Base-by-base conservation (phyloP, 1,284 basidiomycete genomes). In the Mycena citricolor region DNA sequence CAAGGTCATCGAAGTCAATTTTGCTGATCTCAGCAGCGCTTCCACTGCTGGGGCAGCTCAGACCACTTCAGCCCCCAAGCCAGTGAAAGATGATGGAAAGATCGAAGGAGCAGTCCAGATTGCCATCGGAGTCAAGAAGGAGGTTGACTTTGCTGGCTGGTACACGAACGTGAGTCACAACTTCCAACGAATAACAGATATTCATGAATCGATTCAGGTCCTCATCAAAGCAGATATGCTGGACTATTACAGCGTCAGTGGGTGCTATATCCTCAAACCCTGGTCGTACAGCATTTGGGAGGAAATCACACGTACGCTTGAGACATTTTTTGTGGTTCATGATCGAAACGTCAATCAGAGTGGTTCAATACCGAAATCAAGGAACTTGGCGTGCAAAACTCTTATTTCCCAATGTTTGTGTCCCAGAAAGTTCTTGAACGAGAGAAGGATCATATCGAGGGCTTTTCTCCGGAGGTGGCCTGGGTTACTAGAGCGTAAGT, bases 361-460 rank as follows among this genome's bases (percentile, higher is more conserved):
- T 97, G 91, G 90, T 97, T 97, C 73, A 90, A 97, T 64, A 68
- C 69, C 39, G 76, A 87, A 63, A 98, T 98, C 75, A 94, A 92
- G 71, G 89, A 90, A 59, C 78, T 97, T 59, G 97, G 88, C 33
- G 94, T 99, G 23, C 90, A 97, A 64, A 98, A 99, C 68, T 86
- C 93, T 32, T 99, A 97, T 64, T 99, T 99, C 79, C 97, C 95
- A 12, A 97, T 99, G 93, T 98, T 99, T 60, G 91, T 99, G 39
- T 97, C 94, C 0, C 69, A 79, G 44, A 91, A 91, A 50, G 91
- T 97, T 26, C 80, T 99, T 42, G 94, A 99, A 68, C 79, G 88
- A 36, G 95, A 99, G 67, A 99, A 99, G 74, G 88, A 99, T 60
- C 95, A 99, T 67, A 94, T 99, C 54, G 97, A 98, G 65, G 95